These are phyloP conservation scores for Emydomyces testavorans DNA, from an alignment of 2,329 filamentous ascomycete genomes.

Conservation along the genomic window DNA sequence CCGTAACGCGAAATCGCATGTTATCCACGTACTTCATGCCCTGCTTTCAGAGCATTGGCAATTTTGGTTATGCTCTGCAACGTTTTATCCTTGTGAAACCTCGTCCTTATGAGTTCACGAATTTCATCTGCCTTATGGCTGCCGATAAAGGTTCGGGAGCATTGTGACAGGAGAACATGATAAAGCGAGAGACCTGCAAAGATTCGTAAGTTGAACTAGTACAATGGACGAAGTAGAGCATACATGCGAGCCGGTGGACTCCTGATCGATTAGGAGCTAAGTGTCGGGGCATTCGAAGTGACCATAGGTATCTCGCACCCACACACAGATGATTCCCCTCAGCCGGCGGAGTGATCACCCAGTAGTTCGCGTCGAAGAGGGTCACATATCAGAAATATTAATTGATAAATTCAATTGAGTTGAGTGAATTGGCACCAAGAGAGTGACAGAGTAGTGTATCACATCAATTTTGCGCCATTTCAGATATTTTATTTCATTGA, in stretches of 20 bases:
- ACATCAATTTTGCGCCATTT: no score
- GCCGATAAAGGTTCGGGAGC: slow-evolving; percentile 23
- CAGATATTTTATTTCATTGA: no score
- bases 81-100: slow-evolving; percentile 30
- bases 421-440: no score
- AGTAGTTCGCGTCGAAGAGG: background rate
- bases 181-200: slow-evolving; percentile 35
- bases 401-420: no score
- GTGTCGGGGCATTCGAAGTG: slow-evolving; percentile 28
- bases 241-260: slow-evolving; percentile 37
- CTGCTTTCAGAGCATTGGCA: slow-evolving; percentile 31
- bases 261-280: slow-evolving; percentile 28
- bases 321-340: background rate
- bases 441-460: no score
- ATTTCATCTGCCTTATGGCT: slow-evolving; percentile 19
- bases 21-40: slow-evolving; percentile 28
- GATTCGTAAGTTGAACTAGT: slow-evolving; percentile 3
- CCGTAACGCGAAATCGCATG: background rate
- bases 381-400: background rate
- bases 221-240: slow-evolving; percentile 13
- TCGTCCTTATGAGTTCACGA: slow-evolving; percentile 26
- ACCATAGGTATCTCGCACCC: background rate
- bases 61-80: slow-evolving; percentile 32
- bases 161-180: slow-evolving; percentile 36
- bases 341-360: background rate